Evolutionary conservation across 2,329 filamentous ascomycete species (phyloP).

Genomic region (Cladorrhinum sp.): DNA sequence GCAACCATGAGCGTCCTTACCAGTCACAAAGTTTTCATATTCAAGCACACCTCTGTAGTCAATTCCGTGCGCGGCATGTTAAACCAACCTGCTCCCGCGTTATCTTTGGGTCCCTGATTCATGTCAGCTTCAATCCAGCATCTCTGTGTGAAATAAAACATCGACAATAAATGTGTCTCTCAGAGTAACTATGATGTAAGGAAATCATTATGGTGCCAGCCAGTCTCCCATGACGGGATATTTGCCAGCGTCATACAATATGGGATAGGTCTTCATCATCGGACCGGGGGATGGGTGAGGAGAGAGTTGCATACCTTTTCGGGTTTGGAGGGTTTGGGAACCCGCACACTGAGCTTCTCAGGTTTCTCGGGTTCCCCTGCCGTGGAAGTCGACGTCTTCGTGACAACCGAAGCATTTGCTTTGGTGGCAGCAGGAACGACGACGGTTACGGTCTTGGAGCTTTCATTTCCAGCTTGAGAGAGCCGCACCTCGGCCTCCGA

Average conservation of each 20-base stretch:
- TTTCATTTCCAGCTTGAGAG: slow-evolving; percentile 24
- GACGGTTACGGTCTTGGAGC: slow-evolving; percentile 14
- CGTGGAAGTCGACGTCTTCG: slow-evolving; percentile 16
- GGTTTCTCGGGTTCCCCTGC: slow-evolving; percentile 21
- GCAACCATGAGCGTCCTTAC: background rate
- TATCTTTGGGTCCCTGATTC: slow-evolving; percentile 40
- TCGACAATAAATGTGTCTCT: slow-evolving; percentile 35
- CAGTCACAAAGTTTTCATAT: background rate
- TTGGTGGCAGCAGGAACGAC: slow-evolving; percentile 11
- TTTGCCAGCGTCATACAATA: slow-evolving; percentile 69
- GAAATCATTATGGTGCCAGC: slow-evolving; percentile 60
- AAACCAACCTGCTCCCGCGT: slow-evolving; percentile 82
- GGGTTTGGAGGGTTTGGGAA: slow-evolving; percentile 29
- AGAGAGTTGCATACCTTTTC: slow-evolving; percentile 32
- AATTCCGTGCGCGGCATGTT: slow-evolving; percentile 80
- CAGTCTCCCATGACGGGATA: slow-evolving; percentile 77
- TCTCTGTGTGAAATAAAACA: slow-evolving; percentile 6
- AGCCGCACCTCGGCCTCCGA: slow-evolving; percentile 39
- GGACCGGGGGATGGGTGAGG: slow-evolving; percentile 23
- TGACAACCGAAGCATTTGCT: background rate
- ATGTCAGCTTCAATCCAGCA: slow-evolving; percentile 22
- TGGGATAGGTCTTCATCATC: slow-evolving; percentile 78
- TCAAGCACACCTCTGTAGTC: slow-evolving; percentile 61
- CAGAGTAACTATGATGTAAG: slow-evolving; percentile 73
- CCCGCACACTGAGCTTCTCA: slow-evolving; percentile 31